Conservation (phyloP, 129 eudicot genomes). For the Tagetes patula region DNA sequence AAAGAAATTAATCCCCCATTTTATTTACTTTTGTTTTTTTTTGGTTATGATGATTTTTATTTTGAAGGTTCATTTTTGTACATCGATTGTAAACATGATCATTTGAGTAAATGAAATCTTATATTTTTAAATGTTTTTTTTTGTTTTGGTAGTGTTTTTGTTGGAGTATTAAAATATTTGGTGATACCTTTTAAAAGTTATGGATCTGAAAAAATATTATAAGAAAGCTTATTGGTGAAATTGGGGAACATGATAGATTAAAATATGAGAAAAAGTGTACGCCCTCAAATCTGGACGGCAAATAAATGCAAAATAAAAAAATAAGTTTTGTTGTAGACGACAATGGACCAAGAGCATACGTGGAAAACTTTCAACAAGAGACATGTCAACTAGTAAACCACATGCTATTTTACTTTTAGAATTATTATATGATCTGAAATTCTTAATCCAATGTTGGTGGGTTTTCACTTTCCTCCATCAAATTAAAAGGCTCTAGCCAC, state of each 20-base stretch:
- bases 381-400: background rate
- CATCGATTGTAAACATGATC: slow-evolving; percentile 11
- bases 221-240: background rate
- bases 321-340: background rate
- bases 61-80: slow-evolving; percentile 9
- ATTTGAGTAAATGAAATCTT: slow-evolving; percentile 1
- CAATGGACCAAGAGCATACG: background rate
- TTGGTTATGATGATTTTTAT: background rate
- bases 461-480: too few relatives aligned
- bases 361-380: background rate
- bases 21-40: slow-evolving; percentile 3
- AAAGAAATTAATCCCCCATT: background rate
- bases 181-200: too few relatives aligned
- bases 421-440: too few relatives aligned
- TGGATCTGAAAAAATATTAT: too few relatives aligned
- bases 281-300: background rate
- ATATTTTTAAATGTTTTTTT: background rate
- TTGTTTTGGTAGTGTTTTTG: background rate
- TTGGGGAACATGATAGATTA: background rate
- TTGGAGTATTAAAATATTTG: too few relatives aligned
- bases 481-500: too few relatives aligned
- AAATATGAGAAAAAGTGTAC: background rate
- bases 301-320: background rate
- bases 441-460: too few relatives aligned
- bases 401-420: background rate